Percentiles rank a stretch among this genome's conserved stretches.
Conservation (phyloP, 2,329 filamentous ascomycete species). For the Grosmannia penicillata region DNA sequence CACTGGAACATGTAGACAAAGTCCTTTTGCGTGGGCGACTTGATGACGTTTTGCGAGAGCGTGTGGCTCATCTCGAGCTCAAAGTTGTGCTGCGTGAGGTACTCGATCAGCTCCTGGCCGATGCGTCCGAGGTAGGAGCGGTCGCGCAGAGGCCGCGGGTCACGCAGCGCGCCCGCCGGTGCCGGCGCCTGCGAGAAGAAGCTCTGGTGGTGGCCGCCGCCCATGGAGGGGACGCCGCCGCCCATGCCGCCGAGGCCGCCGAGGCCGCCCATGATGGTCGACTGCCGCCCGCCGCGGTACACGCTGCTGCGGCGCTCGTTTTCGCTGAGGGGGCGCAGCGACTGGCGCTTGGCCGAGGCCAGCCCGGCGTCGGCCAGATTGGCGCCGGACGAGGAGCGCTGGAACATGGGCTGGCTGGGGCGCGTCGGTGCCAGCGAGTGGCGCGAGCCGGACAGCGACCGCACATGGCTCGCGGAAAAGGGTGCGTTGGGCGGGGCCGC, state of each 20-base stretch:
- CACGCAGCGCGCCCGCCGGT: conserved; percentile 66
- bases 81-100: conserved; percentile 84
- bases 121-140: conserved; percentile 67
- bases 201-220: conserved; percentile 66
- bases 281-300: conserved; percentile 49
- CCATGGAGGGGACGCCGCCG: conserved; percentile 24
- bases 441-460: conserved; percentile 68
- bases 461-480: conserved; percentile 54
- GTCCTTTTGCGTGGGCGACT: conserved; percentile 93
- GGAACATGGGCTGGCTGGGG: conserved; percentile 76
- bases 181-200: conserved; percentile 86
- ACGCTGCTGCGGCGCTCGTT: conserved; percentile 68
- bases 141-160: conserved; percentile 77
- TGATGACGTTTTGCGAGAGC: conserved; percentile 79
- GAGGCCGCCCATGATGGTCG: conserved; percentile 55
- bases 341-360: conserved; percentile 73
- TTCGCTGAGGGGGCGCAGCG: conserved; percentile 55
- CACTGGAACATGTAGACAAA: conserved; percentile 98
- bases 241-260: conserved; percentile 35
- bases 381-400: conserved; percentile 67
- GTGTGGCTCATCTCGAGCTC: conserved; percentile 96
- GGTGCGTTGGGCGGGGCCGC: conserved; percentile 48
- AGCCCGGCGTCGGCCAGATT: conserved; percentile 59
- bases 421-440: conserved; percentile 75
- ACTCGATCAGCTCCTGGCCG: conserved; percentile 80